These are phyloP conservation scores for Leccinum pellstonianum DNA, from an alignment of 768 basidiomycete genomes.

Conservation along the genomic window DNA sequence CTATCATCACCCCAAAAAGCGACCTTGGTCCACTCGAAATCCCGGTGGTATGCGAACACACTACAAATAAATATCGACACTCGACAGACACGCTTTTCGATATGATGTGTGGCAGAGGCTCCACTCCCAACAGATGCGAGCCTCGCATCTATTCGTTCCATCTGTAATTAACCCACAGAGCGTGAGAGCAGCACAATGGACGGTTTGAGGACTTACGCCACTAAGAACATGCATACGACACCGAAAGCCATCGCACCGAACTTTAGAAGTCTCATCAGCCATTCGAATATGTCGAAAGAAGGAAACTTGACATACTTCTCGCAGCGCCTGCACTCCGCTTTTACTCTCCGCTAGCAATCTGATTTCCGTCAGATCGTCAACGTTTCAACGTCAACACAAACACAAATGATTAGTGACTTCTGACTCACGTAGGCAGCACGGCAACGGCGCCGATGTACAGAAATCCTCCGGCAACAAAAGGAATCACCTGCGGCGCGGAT, in stretches of 20 bases:
- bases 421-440: constrained; percentile 81
- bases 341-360: constrained; percentile 87
- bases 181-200: constrained; percentile 21
- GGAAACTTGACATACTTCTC: constrained; percentile 56
- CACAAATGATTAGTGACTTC: constrained; percentile 2
- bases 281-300: constrained; percentile 14
- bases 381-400: background rate
- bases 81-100: background rate
- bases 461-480: constrained; percentile 89
- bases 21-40: background rate
- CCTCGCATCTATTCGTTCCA: constrained; percentile 69
- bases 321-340: constrained; percentile 83
- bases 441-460: constrained; percentile 93
- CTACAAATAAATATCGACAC: constrained; percentile 8
- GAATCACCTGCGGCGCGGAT: constrained; percentile 61
- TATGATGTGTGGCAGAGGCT: constrained; percentile 2
- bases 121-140: constrained; percentile 9
- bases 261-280: constrained; percentile 42
- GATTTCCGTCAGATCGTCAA: constrained; percentile 17
- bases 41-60: constrained; percentile 1
- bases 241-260: constrained; percentile 91
- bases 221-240: constrained; percentile 87
- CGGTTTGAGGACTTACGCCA: constrained; percentile 64
- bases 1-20: constrained; percentile 2
- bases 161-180: constrained; percentile 37